A percentile compares a stretch with the other conserved stretches of the same genome.
Conservation (phyloP, 208 protist genomes). For the Angomonas deanei region DNA sequence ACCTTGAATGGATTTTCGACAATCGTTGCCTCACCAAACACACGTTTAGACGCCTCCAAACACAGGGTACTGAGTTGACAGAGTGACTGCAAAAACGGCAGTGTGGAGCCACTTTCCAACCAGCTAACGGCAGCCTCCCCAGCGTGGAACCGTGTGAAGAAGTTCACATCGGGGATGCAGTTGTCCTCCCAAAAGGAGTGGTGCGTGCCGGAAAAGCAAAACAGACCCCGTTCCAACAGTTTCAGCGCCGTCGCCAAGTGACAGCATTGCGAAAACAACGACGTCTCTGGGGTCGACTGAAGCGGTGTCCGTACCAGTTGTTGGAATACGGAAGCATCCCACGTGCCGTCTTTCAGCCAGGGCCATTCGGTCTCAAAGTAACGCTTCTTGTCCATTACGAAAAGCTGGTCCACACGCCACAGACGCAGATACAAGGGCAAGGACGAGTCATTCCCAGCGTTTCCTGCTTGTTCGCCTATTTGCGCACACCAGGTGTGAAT, state of each 20-base stretch:
- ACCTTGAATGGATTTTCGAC: slow-evolving; percentile 17
- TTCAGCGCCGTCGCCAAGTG: slow-evolving; percentile 26
- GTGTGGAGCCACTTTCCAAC: not conserved
- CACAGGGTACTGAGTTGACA: not conserved
- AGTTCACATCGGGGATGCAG: slow-evolving; percentile 41
- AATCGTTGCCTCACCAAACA: not conserved
- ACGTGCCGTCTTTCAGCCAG: slow-evolving; percentile 3
- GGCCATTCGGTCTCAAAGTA: slow-evolving; percentile 3
- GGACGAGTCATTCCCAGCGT: too few species aligned
- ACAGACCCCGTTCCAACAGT: slow-evolving; percentile 34
- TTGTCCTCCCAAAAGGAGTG: slow-evolving; percentile 51
- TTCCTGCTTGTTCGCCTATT: too few species aligned
- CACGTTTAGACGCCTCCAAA: not conserved
- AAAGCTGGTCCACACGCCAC: not conserved
- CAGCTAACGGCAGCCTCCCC: not conserved
- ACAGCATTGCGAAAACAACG: slow-evolving; percentile 17
- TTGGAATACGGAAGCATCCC: slow-evolving; percentile 3
- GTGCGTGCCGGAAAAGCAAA: slow-evolving; percentile 31
- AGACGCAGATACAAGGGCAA: not conserved
- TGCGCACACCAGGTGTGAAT: too few species aligned
- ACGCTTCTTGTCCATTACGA: not conserved
- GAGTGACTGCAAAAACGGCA: not conserved
- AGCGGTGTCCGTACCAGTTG: not conserved
- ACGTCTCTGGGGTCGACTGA: not conserved
- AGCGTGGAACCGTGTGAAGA: slow-evolving; percentile 21